Evolutionary conservation across 441 rosid genomes (phyloP), one percentile per base, ranked within the genome.

Genomic region (Mallotus repandus): DNA sequence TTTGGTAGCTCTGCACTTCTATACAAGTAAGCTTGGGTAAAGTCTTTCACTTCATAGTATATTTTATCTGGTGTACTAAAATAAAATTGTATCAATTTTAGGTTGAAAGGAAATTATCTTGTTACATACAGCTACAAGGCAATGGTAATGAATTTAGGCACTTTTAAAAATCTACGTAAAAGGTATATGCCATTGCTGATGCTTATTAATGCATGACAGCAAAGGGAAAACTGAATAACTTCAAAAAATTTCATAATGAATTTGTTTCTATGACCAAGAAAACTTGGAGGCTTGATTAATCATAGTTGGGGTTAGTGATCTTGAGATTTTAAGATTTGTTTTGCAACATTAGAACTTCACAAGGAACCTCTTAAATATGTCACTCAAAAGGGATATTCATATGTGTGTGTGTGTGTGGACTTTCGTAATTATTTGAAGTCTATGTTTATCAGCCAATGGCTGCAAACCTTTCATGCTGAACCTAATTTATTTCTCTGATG

Each of bases 21-120:
- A 92, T 79, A 82, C 80, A 71, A 82, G 77, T 77, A 91, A 90
- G 85, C 82, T 92, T 74, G 79, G 96, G 98, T 91, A 86, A 82
- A 70, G 65, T 54, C 41, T 74, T 78, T 78, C 4, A 43, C 52
- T 66, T 22, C 32, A 19, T 10, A 13, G 8, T 43, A 55, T 71
- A 14, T 11, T 62, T 48, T 66, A 25, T 72, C 0, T 15, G 13
- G 63, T 16, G 62, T 55, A 1, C 52, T 48, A 38, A 43, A 57
- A 69, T 49, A 32, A 41, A 25, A n/a, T 61, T n/a, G 8, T 50
- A 1, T 32, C 12, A 35, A 21, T 63, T 16, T 16, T 52, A 13
- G 41, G 43, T 19, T 52, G 75, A 52, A 41, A n/a, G 75, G 43
- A 12, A 6, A 22, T 8, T 61, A 12, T 9, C 54, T 10, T 56